A percentile compares a stretch with the other conserved stretches of the same genome.
These are phyloP conservation scores for Phaeosphaeria sp. DNA, from an alignment of 2,329 filamentous ascomycete genomes.

Conservation along the genomic window DNA sequence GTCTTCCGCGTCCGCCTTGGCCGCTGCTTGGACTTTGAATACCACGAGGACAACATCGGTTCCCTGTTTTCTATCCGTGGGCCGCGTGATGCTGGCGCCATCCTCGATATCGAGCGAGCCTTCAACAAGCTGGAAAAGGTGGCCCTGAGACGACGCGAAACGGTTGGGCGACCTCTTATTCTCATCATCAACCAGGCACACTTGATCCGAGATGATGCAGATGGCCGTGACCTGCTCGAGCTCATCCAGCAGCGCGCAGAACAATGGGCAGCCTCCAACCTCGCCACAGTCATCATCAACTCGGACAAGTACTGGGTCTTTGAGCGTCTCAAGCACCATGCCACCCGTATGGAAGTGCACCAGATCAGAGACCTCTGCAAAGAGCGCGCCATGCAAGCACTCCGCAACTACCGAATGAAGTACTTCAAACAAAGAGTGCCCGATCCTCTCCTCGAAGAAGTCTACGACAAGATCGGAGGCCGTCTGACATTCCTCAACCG, in stretches of 20 bases:
- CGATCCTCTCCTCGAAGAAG: conserved; percentile 68
- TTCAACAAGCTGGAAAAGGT: conserved; percentile 99
- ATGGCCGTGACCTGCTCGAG: conserved; percentile 91
- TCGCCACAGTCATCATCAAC: conserved; percentile 94
- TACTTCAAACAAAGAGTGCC: conserved; percentile 72
- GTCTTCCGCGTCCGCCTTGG: conserved; percentile 93
- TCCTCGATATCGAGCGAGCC: conserved; percentile 94
- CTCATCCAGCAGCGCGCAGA: conserved; percentile 94
- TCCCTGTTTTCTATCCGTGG: conserved; percentile 94
- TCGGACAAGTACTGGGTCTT: conserved; percentile 99
- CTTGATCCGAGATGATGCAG: conserved; percentile 86
- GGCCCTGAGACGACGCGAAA: conserved; percentile 72
- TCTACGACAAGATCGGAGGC: conserved; percentile 88
- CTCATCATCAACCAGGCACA: conserved; percentile 95
- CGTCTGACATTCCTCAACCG: conserved; percentile 86
- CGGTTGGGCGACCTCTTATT: conserved; percentile 74
- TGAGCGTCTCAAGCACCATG: conserved; percentile 88
- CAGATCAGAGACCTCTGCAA: conserved; percentile 85
- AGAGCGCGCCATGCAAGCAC: conserved; percentile 74
- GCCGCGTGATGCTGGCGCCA: conserved; percentile 86
- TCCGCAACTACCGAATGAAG: conserved; percentile 79
- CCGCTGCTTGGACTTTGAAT: conserved; percentile 95
- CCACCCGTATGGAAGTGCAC: conserved; percentile 93
- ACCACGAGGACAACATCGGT: conserved; percentile 96
- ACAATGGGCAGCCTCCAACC: conserved; percentile 90